phyloP scores from a whole-genome alignment of 306 rosid species.

The Vicia sativa region DNA sequence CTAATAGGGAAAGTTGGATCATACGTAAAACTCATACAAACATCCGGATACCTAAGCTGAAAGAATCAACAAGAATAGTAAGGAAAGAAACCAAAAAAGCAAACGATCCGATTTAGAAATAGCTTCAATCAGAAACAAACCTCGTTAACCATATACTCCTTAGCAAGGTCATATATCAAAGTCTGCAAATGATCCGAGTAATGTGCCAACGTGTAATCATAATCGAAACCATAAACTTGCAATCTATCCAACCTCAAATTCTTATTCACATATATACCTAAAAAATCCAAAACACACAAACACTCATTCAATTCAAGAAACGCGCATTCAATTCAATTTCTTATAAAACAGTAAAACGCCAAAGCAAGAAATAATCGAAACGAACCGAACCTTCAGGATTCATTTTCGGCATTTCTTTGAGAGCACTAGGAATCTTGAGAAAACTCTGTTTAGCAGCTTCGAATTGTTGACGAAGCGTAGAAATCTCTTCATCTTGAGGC shows the following conservation, averaged over 20 bases:
- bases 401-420: constrained; percentile 70
- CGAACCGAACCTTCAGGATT: constrained; percentile 81
- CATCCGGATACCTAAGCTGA: constrained; percentile 86
- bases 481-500: constrained; percentile 54
- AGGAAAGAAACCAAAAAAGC: constrained; percentile 30
- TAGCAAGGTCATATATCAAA: constrained; percentile 94
- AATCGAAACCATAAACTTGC: constrained; percentile 93
- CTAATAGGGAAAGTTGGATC: constrained; percentile 92
- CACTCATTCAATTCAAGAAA: neutral
- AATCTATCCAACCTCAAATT: constrained; percentile 75
- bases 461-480: constrained; percentile 60
- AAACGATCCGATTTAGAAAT: neutral
- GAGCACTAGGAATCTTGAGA: constrained; percentile 61
- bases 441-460: constrained; percentile 68
- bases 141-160: constrained; percentile 84
- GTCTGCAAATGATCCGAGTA: constrained; percentile 80
- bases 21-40: constrained; percentile 70
- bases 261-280: constrained; percentile 90
- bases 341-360: too few relatives aligned
- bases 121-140: constrained; percentile 44
- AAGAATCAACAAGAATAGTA: constrained; percentile 40
- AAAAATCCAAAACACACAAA: constrained; percentile 25
- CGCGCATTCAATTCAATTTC: neutral
- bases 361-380: neutral
- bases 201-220: constrained; percentile 94